phyloP scores from a whole-genome alignment of 108 stramenopile species.

The Pseudonitzschia multiseries region DNA sequence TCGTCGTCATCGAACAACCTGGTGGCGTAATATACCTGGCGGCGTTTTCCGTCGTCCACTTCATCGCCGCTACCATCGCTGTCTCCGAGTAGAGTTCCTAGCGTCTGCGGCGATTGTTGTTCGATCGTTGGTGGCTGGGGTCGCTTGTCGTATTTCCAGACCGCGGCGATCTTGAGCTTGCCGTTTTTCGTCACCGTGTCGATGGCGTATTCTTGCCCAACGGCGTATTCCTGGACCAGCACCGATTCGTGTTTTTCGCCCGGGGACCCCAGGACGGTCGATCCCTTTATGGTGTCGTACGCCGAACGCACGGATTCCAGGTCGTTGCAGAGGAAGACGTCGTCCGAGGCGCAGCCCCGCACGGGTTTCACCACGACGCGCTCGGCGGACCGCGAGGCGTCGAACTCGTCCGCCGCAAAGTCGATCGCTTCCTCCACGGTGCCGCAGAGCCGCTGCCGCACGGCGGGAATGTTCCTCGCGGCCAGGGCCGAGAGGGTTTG shows the following conservation, averaged over 20 bases:
- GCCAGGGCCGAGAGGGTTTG: constrained; percentile 58
- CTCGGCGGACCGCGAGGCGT: constrained; percentile 26
- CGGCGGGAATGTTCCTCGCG: constrained; percentile 53
- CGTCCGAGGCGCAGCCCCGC: constrained; percentile 88
- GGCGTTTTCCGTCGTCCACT: constrained; percentile 40
- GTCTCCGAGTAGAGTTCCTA: background rate
- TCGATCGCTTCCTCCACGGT: constrained; percentile 65
- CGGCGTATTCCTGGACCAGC: constrained; percentile 74
- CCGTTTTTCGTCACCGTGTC: constrained; percentile 90
- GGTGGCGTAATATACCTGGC: constrained; percentile 86
- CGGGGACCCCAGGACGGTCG: constrained; percentile 81
- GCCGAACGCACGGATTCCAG: constrained; percentile 62
- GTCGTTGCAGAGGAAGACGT: constrained; percentile 82
- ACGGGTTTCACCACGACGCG: constrained; percentile 34
- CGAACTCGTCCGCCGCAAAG: constrained; percentile 51
- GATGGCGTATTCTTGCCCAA: constrained; percentile 89
- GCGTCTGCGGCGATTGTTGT: background rate
- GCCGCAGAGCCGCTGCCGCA: constrained; percentile 73
- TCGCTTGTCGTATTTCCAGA: constrained; percentile 97
- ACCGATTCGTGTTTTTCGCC: constrained; percentile 76
- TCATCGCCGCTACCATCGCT: constrained; percentile 57
- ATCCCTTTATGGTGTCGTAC: constrained; percentile 69
- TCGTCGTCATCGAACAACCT: constrained; percentile 55
- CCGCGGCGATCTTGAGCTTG: constrained; percentile 87
- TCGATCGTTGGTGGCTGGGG: constrained; percentile 19